Evolutionary conservation across 768 basidiomycete species (phyloP).

Genomic region (Tylopilus cervinicoccineus): DNA sequence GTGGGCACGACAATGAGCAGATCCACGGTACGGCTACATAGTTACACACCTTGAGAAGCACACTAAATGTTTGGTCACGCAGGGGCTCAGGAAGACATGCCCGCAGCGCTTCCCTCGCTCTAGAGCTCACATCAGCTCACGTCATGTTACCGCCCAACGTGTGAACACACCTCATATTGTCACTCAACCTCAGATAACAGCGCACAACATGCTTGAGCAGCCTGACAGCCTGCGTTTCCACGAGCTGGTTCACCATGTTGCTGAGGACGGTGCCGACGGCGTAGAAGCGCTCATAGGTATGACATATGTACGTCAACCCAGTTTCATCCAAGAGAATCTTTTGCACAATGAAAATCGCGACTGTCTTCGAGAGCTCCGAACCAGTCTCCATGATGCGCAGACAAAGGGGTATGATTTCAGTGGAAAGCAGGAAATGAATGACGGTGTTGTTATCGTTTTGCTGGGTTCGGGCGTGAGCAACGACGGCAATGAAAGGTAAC

Average conservation of each 20-base stretch:
- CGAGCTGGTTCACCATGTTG: constrained; percentile 98
- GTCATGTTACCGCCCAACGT: constrained; percentile 7
- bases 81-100: constrained; percentile 96
- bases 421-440: constrained; percentile 97
- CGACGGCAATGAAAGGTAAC: not conserved
- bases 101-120: constrained; percentile 92
- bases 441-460: constrained; percentile 99
- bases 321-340: constrained; percentile 97
- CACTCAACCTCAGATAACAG: constrained; percentile 93
- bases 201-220: constrained; percentile 97
- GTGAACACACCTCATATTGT: constrained; percentile 79
- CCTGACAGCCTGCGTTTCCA: constrained; percentile 96
- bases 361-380: constrained; percentile 96
- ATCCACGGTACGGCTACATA: not conserved
- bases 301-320: constrained; percentile 96
- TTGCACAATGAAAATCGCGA: constrained; percentile 99
- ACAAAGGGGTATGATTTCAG: constrained; percentile 99
- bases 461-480: constrained; percentile 38
- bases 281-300: constrained; percentile 99
- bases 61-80: constrained; percentile 88
- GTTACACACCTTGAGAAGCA: constrained; percentile 74
- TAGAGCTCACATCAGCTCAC: constrained; percentile 29
- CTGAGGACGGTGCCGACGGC: constrained; percentile 97
- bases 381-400: constrained; percentile 99
- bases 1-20: constrained; percentile 13